These are phyloP conservation scores for Cubamyces sp. DNA, from an alignment of 768 basidiomycete genomes.

Conservation along the genomic window DNA sequence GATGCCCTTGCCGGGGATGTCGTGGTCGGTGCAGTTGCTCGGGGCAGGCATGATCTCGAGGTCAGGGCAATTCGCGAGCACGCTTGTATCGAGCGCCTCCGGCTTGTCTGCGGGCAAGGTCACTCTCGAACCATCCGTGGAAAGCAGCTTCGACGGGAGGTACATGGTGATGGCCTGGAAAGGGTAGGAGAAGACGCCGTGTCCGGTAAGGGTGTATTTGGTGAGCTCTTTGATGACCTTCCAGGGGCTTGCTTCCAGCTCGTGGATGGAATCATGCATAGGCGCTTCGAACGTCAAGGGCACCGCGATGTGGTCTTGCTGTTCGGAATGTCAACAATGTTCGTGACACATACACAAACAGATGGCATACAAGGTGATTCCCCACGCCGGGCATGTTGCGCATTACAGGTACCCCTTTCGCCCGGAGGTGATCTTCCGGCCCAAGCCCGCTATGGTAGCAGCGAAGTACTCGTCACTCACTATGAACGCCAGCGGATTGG, in stretches of 20 bases:
- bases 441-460: slow-evolving; percentile 31
- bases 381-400: slow-evolving; percentile 34
- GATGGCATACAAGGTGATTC: slow-evolving; percentile 21
- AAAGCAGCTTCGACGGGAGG: slow-evolving; percentile 8
- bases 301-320: slow-evolving; percentile 47
- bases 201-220: slow-evolving; percentile 38
- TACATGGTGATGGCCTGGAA: slow-evolving; percentile 14
- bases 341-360: too few relatives aligned
- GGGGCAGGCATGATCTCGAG: slow-evolving; percentile 42
- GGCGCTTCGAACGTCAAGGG: slow-evolving; percentile 39
- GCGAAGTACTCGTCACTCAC: not conserved
- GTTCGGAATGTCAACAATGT: not conserved
- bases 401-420: slow-evolving; percentile 25
- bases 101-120: not conserved
- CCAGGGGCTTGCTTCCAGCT: slow-evolving; percentile 31
- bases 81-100: slow-evolving; percentile 3
- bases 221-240: slow-evolving; percentile 35
- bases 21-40: slow-evolving; percentile 20
- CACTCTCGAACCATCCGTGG: not conserved
- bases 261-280: slow-evolving; percentile 37
- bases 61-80: slow-evolving; percentile 38
- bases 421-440: slow-evolving; percentile 20
- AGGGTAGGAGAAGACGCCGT: slow-evolving; percentile 32
- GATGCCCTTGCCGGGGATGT: slow-evolving; percentile 20
- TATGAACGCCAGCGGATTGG: not conserved